Conservation (phyloP, 108 stramenopile species). For the Poteriospumella lacustris region DNA sequence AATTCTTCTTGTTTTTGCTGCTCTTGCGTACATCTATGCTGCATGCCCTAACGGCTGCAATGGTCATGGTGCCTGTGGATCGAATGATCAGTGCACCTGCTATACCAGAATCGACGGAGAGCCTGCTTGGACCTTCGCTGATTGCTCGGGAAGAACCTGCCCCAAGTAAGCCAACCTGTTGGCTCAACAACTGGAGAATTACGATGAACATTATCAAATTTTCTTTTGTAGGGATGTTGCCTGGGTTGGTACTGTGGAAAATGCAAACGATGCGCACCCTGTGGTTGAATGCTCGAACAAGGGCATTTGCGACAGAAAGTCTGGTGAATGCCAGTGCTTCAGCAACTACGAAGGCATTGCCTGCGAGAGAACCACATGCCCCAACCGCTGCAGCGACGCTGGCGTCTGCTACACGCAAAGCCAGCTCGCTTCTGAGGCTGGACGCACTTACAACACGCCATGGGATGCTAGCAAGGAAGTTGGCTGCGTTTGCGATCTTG, state of each 20-base stretch:
- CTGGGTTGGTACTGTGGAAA: slow-evolving; percentile 13
- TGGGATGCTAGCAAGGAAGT: slow-evolving; percentile 74
- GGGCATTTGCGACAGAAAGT: slow-evolving; percentile 66
- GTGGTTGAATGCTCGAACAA: slow-evolving; percentile 72
- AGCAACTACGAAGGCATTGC: slow-evolving; percentile 71
- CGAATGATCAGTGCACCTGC: slow-evolving; percentile 68
- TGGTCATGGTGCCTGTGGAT: slow-evolving; percentile 60
- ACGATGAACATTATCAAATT: too few relatives aligned
- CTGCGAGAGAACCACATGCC: slow-evolving; percentile 70
- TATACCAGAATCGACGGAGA: slow-evolving; percentile 55
- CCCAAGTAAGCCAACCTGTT: slow-evolving; percentile 44
- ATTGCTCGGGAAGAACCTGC: slow-evolving; percentile 65
- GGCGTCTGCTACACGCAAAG: slow-evolving; percentile 60
- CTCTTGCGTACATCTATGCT: neutral
- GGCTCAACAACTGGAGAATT: too few relatives aligned
- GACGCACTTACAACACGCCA: slow-evolving; percentile 35
- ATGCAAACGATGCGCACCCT: slow-evolving; percentile 59
- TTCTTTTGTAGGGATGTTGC: neutral
- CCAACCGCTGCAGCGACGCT: slow-evolving; percentile 55
- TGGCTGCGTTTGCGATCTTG: slow-evolving; percentile 75
- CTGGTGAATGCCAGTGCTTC: slow-evolving; percentile 71
- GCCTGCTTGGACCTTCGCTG: slow-evolving; percentile 63
- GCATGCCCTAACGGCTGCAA: slow-evolving; percentile 58
- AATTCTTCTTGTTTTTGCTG: neutral
- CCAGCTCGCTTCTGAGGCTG: slow-evolving; percentile 55